Evolutionary conservation across 805 yeast genomes (phyloP).

Genomic region (Diddensiella caesifluorescens): DNA sequence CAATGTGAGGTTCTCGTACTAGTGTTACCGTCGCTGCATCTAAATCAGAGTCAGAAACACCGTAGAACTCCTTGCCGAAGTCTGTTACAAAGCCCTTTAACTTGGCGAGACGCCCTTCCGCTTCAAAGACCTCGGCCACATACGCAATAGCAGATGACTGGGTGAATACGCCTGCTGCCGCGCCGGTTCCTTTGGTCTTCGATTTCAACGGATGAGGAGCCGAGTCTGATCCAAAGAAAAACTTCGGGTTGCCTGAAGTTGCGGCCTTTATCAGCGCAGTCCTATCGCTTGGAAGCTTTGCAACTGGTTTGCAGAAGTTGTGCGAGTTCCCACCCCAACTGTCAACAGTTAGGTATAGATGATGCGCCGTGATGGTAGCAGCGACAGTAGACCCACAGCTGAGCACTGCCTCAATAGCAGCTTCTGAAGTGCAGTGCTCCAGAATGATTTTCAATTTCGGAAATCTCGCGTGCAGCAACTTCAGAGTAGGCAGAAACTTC

Average conservation of each 20-base stretch:
- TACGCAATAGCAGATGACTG: slow-evolving; percentile 79
- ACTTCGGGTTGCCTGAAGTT: slow-evolving; percentile 82
- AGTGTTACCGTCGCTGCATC: slow-evolving; percentile 40
- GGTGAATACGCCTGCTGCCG: slow-evolving; percentile 97
- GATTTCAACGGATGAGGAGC: slow-evolving; percentile 91
- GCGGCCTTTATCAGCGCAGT: slow-evolving; percentile 83
- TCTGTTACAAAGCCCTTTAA: slow-evolving; percentile 71
- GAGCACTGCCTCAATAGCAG: slow-evolving; percentile 74
- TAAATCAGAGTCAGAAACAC: slow-evolving; percentile 42
- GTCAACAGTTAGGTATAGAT: slow-evolving; percentile 80
- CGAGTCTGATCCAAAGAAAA: slow-evolving; percentile 95
- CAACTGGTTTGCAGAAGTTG: slow-evolving; percentile 96
- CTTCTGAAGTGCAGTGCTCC: slow-evolving; percentile 92
- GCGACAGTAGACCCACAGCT: slow-evolving; percentile 72
- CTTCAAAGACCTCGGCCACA: slow-evolving; percentile 80
- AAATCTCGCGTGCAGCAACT: slow-evolving; percentile 70
- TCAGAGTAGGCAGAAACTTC: slow-evolving; percentile 81
- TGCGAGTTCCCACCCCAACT: slow-evolving; percentile 96
- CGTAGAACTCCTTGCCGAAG: slow-evolving; percentile 68
- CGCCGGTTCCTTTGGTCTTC: slow-evolving; percentile 73
- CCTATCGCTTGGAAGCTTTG: slow-evolving; percentile 82
- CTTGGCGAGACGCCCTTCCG: slow-evolving; percentile 54
- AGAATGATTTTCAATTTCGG: slow-evolving; percentile 81
- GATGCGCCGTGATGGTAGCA: slow-evolving; percentile 96
- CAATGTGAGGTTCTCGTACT: slow-evolving; percentile 43